A percentile compares a stretch with the other conserved stretches of the same genome.
Evolutionary conservation across 192 early-diverging fungal species (phyloP).

Genomic region (Mortierella antarctica): DNA sequence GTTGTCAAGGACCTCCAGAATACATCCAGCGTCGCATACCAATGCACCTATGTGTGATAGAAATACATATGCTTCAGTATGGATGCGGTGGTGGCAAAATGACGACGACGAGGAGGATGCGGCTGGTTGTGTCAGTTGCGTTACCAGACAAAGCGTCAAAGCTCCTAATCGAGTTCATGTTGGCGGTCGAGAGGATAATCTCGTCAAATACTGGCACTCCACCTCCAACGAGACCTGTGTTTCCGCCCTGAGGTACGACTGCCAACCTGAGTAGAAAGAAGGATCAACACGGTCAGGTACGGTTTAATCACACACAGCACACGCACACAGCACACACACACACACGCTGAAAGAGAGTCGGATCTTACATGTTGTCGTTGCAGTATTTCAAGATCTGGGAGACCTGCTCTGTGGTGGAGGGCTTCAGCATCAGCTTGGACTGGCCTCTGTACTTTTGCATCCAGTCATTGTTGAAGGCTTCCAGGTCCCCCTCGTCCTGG

Average conservation of each 20-base stretch:
- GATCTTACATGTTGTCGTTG: constrained; percentile 69
- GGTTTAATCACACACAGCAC: not conserved
- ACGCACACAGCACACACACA: not conserved
- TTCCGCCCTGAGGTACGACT: constrained; percentile 98
- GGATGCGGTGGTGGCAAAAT: not conserved
- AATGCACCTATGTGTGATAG: constrained; percentile 71
- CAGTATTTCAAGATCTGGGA: constrained; percentile 89
- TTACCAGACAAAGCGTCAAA: constrained; percentile 76
- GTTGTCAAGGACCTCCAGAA: constrained; percentile 91
- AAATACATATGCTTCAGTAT: not conserved
- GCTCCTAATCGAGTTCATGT: constrained; percentile 82
- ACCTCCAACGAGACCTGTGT: constrained; percentile 97
- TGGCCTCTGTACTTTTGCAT: constrained; percentile 95
- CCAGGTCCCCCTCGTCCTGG: constrained; percentile 68
- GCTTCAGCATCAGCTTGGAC: constrained; percentile 84
- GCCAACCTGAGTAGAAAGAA: constrained; percentile 65
- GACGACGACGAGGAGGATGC: not conserved
- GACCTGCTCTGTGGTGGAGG: constrained; percentile 88
- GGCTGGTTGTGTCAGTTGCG: not conserved
- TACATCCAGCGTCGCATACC: constrained; percentile 91
- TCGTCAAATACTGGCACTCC: constrained; percentile 97
- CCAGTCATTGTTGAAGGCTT: constrained; percentile 91
- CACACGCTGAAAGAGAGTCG: not conserved
- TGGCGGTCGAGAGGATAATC: constrained; percentile 84
- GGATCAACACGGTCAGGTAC: not conserved